Percentiles rank a stretch among this genome's conserved stretches.
Evolutionary conservation across 805 yeast genomes (phyloP).

Genomic region (Candida ipomoeae): DNA sequence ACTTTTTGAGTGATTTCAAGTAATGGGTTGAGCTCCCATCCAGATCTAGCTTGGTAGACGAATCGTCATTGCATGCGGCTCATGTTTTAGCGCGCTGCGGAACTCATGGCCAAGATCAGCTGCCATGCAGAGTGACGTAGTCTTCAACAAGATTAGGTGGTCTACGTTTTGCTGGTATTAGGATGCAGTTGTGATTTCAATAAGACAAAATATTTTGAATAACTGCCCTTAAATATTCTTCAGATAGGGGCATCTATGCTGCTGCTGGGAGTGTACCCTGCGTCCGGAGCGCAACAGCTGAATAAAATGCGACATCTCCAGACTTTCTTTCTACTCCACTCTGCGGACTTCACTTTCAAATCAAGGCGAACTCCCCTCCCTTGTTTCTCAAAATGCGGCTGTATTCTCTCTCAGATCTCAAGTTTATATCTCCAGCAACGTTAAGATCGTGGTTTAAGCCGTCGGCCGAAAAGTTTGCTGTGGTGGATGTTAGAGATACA

Average conservation of each 20-base stretch:
- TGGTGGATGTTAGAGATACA: conserved; percentile 82
- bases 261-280: neutral
- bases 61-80: neutral
- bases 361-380: too few species aligned
- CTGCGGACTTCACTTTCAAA: neutral
- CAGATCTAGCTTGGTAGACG: neutral
- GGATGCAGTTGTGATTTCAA: neutral
- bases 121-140: neutral
- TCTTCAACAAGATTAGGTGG: neutral
- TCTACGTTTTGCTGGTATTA: neutral
- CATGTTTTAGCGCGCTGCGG: neutral
- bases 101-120: neutral
- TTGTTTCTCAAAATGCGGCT: conserved; percentile 9
- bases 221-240: neutral
- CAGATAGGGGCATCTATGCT: neutral
- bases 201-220: neutral
- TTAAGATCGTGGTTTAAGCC: conserved; percentile 46
- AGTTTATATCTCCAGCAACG: conserved; percentile 42
- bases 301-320: neutral
- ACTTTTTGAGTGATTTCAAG: too few species aligned
- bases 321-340: neutral
- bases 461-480: conserved; percentile 39
- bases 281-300: neutral
- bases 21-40: too few species aligned
- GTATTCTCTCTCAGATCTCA: conserved; percentile 35